Conservation (phyloP, 1,284 basidiomycete species). For the Leucoagaricus sp. region DNA sequence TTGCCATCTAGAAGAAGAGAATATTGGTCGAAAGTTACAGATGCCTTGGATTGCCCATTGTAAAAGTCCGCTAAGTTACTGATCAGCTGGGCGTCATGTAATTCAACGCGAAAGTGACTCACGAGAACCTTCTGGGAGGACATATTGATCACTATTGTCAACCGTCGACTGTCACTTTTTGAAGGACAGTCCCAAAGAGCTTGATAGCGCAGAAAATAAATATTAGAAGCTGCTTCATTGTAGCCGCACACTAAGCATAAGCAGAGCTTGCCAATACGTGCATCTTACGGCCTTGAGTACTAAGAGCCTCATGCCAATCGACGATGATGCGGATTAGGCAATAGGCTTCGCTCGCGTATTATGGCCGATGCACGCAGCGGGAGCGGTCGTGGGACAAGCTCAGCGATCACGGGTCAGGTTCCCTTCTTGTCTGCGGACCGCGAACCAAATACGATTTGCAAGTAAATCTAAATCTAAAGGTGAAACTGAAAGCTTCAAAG, state of each 20-base stretch:
- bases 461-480: too few species aligned
- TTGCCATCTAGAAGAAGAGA: constrained; percentile 45
- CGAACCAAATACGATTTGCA: background rate
- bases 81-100: background rate
- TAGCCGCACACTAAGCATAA: background rate
- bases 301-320: background rate
- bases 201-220: background rate
- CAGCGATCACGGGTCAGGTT: background rate
- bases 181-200: background rate
- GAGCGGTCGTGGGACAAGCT: constrained; percentile 1
- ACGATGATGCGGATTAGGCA: constrained; percentile 3
- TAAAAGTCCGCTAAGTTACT: constrained; percentile 36
- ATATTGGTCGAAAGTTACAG: constrained; percentile 45
- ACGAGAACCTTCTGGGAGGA: constrained; percentile 34
- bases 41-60: constrained; percentile 36
- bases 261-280: background rate
- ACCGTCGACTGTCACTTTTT: constrained; percentile 22
- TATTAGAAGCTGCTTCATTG: constrained; percentile 1
- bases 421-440: background rate
- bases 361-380: background rate
- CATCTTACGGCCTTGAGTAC: background rate
- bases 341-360: background rate
- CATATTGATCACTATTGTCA: constrained; percentile 32
- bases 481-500: too few species aligned
- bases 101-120: constrained; percentile 12